A percentile compares a stretch with the other conserved stretches of the same genome.
Conservation (phyloP, 371 early-diverging fungal genomes). For the Mortierella sp. region DNA sequence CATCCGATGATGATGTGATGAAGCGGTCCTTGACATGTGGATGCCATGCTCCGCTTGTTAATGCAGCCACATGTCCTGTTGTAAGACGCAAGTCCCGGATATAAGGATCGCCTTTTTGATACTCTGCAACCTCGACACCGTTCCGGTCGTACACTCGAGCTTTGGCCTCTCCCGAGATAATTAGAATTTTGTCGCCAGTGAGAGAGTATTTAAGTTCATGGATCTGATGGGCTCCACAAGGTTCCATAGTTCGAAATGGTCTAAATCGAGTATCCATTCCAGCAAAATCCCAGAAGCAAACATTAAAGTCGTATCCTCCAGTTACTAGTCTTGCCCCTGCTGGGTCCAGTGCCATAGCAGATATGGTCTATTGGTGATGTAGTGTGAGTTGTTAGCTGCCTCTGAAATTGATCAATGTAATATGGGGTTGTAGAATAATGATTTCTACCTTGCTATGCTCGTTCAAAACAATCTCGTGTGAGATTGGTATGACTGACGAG, state of each 20-base stretch:
- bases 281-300: conserved; percentile 94
- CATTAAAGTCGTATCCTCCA: conserved; percentile 85
- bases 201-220: conserved; percentile 85
- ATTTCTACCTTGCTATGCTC: conserved; percentile 72
- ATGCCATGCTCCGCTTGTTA: conserved; percentile 89
- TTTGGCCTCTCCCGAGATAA: conserved; percentile 81
- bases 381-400: not conserved
- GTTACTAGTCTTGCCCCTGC: conserved; percentile 84
- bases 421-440: not conserved
- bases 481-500: conserved; percentile 65
- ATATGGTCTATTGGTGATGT: conserved; percentile 68
- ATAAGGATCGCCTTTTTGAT: conserved; percentile 94
- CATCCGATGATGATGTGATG: conserved; percentile 87
- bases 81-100: conserved; percentile 90
- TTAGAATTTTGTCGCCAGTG: conserved; percentile 83
- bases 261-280: conserved; percentile 85
- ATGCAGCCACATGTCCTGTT: conserved; percentile 88
- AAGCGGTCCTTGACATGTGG: conserved; percentile 77
- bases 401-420: not conserved
- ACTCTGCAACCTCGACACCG: conserved; percentile 79
- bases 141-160: conserved; percentile 86
- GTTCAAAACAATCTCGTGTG: conserved; percentile 74
- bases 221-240: conserved; percentile 88
- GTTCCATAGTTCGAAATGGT: conserved; percentile 86
- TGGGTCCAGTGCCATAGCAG: conserved; percentile 87